Percentiles rank a stretch among this genome's conserved stretches.
Conservation (phyloP, 1,139 yeast genomes). For the Kodamaea plutei region DNA sequence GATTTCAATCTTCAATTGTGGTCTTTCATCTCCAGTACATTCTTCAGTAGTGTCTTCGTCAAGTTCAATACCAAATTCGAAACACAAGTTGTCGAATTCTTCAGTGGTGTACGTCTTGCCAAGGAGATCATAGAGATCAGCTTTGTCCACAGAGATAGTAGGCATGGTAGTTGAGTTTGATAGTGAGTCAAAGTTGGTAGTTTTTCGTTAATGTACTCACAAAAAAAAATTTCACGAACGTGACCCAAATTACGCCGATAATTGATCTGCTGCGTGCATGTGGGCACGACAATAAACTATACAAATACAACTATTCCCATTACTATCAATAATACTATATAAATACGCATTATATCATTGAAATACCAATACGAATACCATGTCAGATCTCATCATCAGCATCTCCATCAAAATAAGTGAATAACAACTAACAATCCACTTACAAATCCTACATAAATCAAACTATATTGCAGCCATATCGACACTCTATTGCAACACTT, state of each 20-base stretch:
- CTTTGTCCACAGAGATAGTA: conserved; percentile 91
- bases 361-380: no score
- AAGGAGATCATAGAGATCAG: conserved; percentile 77
- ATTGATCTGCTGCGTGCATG: no score
- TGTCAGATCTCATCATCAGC: no score
- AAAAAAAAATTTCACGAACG: conserved; percentile 7
- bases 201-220: conserved; percentile 3
- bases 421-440: no score
- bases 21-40: conserved; percentile 77
- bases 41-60: conserved; percentile 94
- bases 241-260: conserved; percentile 7
- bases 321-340: no score
- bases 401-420: no score
- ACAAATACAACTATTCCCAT: no score
- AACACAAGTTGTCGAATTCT: conserved; percentile 95
- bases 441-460: no score
- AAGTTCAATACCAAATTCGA: conserved; percentile 94
- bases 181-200: conserved; percentile 9
- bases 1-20: conserved; percentile 92
- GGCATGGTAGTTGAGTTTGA: conserved; percentile 83
- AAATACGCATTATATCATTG: no score
- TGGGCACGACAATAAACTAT: no score
- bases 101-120: conserved; percentile 81
- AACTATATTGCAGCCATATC: no score
- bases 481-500: no score